Evolutionary conservation across 192 early-diverging fungal species (phyloP).

Genomic region (Podila epicladia): DNA sequence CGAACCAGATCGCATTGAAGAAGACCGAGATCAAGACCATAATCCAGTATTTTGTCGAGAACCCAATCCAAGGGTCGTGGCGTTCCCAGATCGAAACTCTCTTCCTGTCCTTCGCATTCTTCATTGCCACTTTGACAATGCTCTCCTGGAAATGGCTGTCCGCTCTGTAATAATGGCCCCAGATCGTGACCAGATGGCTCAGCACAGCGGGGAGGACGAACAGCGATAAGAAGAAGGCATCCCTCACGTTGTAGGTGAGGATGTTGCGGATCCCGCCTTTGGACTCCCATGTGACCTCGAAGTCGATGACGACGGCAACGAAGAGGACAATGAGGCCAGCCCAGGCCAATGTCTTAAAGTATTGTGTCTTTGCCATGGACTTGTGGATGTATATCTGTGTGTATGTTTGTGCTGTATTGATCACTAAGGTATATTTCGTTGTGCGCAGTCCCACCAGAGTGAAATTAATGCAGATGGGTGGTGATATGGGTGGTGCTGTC

Average conservation of each 20-base stretch:
- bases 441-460: no score
- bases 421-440: background rate
- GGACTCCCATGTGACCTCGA: slow-evolving; percentile 13
- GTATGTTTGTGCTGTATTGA: background rate
- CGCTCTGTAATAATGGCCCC: slow-evolving; percentile 40
- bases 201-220: slow-evolving; percentile 21
- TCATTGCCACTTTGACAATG: slow-evolving; percentile 13
- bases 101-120: slow-evolving; percentile 1
- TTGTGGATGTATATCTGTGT: background rate
- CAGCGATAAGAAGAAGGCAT: slow-evolving; percentile 13
- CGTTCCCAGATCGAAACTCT: slow-evolving; percentile 35
- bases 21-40: slow-evolving; percentile 8
- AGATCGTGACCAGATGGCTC: slow-evolving; percentile 40
- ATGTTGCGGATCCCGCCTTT: background rate
- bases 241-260: slow-evolving; percentile 30
- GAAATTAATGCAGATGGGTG: no score
- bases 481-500: no score
- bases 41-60: slow-evolving; percentile 21
- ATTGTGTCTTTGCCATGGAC: background rate
- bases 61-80: slow-evolving; percentile 40
- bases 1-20: slow-evolving; percentile 36
- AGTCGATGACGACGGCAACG: slow-evolving; percentile 13
- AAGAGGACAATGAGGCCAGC: background rate
- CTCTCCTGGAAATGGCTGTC: slow-evolving; percentile 26
- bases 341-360: slow-evolving; percentile 3